Base-by-base conservation (phyloP, 1,139 yeast genomes). In the Sugiyamaella castrensis region DNA sequence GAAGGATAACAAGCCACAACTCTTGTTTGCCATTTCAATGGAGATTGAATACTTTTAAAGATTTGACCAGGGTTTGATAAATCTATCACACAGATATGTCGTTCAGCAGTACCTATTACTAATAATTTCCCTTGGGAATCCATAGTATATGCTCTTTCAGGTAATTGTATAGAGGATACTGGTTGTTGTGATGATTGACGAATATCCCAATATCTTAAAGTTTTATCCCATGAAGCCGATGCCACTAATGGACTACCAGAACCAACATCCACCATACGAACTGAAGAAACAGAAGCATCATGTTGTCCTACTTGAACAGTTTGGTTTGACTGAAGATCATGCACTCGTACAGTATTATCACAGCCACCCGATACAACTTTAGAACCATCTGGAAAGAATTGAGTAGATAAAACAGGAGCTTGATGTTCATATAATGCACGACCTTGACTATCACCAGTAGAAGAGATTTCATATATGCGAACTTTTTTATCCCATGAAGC, bases 401-500 rank as follows among this genome's bases (percentile, higher is more conserved):
- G 76, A 1, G 91, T 81, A 9, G 86, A 72, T 47, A 94, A 73
- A 5, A 87, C 96, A 0, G 98, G 97, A 0, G 80, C 97, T 30
- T 83, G 87, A 64, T 92, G 98, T 62, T 88, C 96, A 65, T 78
- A 91, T 64, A 91, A 68, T 0, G 98, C 96, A 47, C 96, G 73
- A 7, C 97, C 97, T 61, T 87, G 94, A 48, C 83, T 80, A 35
- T 70, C 69, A 32, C 81, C 80, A 56, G 76, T 80, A 19, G 81
- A 73, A 55, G 81, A 81, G 26, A 91, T 81, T 66, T 92, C 98
- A 73, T 94, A 94, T 52, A 94, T 84, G 52, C 98, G 77, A 34
- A 88, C 96, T 65, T 89, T 89, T 61, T 86, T 87, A 69, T 94
- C 99, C 98, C 99, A 94, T 35, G 95, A 84, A 9, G 95, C 79